Percentiles rank a stretch among this genome's conserved stretches.
Conservation (phyloP, 1,284 basidiomycete species). For the Irpex rosettiformis region DNA sequence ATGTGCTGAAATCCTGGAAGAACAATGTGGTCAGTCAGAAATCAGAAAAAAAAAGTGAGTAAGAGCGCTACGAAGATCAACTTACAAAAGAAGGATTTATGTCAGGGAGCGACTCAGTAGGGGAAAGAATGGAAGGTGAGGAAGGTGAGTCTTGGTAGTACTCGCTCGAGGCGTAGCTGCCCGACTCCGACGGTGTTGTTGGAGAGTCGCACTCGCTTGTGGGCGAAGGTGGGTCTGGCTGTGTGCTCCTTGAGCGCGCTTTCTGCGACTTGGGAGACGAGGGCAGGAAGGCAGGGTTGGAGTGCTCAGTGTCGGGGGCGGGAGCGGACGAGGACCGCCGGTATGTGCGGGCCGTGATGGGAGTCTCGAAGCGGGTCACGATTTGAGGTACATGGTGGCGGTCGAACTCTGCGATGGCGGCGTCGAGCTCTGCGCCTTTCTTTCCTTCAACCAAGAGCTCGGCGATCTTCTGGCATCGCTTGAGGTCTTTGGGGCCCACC, state of each 20-base stretch:
- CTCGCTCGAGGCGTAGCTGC: conserved; percentile 19
- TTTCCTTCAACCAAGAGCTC: conserved; percentile 52
- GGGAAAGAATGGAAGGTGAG: conserved; percentile 26
- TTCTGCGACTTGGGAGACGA: conserved; percentile 20
- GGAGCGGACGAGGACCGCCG: conserved; percentile 49
- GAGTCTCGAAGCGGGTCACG: conserved; percentile 67
- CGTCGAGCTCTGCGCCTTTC: conserved; percentile 56
- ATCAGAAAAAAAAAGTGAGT: conserved; percentile 14
- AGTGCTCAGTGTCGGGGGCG: conserved; percentile 30
- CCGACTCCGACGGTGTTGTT: conserved; percentile 19
- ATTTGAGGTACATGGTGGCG: conserved; percentile 59
- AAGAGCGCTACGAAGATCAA: conserved; percentile 14
- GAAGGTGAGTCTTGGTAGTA: conserved; percentile 20
- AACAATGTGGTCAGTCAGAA: conserved; percentile 1
- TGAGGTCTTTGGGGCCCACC: conserved; percentile 65
- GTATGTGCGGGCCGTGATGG: conserved; percentile 62
- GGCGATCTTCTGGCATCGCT: conserved; percentile 75
- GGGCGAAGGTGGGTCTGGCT: conserved; percentile 23
- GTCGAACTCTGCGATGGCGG: conserved; percentile 72
- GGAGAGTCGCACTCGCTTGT: conserved; percentile 19
- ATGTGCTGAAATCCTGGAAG: conserved; percentile 40
- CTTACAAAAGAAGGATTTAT: conserved; percentile 49
- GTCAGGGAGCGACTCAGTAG: conserved; percentile 30
- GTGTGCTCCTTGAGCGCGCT: conserved; percentile 31
- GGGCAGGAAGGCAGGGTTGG: conserved; percentile 28